Conservation (phyloP, 2,329 filamentous ascomycete genomes). For the Paecilomyces sp. region DNA sequence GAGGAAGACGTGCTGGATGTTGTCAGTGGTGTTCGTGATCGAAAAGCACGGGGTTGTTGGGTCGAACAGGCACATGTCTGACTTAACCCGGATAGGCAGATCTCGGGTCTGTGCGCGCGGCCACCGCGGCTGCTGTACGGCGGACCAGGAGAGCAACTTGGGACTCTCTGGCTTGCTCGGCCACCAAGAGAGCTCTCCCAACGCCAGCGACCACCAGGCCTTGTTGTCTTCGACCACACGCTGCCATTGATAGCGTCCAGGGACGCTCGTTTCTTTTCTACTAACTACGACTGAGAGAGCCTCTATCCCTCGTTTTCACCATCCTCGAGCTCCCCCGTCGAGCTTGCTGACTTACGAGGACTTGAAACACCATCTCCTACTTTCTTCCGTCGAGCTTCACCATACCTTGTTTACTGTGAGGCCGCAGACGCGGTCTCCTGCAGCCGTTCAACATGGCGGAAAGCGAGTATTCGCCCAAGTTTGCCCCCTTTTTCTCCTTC, state of each 20-base stretch:
- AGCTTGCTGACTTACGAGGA: background rate
- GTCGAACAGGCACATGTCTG: constrained; percentile 18
- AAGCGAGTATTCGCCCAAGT: constrained; percentile 52
- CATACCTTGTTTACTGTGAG: constrained; percentile 60
- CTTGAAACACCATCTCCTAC: background rate
- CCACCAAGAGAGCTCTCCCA: constrained; percentile 38
- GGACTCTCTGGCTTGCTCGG: constrained; percentile 53
- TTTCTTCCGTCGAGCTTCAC: background rate
- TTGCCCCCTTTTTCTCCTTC: constrained; percentile 63
- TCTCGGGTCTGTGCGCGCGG: background rate
- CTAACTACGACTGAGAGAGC: background rate
- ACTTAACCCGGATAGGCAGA: constrained; percentile 14
- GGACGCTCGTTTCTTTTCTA: background rate
- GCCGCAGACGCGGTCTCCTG: constrained; percentile 69
- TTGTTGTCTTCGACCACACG: background rate
- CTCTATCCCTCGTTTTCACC: background rate
- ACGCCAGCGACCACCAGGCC: background rate
- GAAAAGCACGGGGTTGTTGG: constrained; percentile 18
- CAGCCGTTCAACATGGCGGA: constrained; percentile 31
- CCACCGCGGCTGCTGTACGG: background rate
- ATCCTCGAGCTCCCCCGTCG: background rate
- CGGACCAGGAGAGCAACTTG: constrained; percentile 2
- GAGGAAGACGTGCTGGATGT: constrained; percentile 3
- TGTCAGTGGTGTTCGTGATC: constrained; percentile 7
- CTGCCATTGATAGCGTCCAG: background rate